Conservation (phyloP, 2,329 filamentous ascomycete genomes). For the Alternaria sp. region DNA sequence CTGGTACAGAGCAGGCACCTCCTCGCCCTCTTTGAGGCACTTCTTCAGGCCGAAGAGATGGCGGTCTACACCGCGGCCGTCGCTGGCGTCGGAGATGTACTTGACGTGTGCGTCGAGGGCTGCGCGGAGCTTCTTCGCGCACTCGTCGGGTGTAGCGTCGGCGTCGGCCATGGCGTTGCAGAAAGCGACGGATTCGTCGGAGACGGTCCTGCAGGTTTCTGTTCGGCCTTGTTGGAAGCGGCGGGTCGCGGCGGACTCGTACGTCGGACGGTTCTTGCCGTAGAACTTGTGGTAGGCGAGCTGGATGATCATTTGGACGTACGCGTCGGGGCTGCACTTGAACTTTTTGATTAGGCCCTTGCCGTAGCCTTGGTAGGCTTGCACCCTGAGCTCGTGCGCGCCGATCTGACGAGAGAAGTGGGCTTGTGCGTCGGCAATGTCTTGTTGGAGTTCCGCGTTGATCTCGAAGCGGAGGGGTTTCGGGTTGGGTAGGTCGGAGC, state of each 20-base stretch:
- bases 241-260: conserved; percentile 93
- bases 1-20: conserved; percentile 80
- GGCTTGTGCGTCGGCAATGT: conserved; percentile 77
- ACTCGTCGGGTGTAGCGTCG: conserved; percentile 66
- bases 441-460: conserved; percentile 72
- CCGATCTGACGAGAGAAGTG: conserved; percentile 85
- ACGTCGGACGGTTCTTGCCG: conserved; percentile 95
- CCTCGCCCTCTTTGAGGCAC: conserved; percentile 79
- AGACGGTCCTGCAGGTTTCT: conserved; percentile 92
- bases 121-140: conserved; percentile 77
- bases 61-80: conserved; percentile 92
- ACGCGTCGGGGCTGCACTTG: conserved; percentile 96
- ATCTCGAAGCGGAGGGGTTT: conserved; percentile 78
- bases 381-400: conserved; percentile 88
- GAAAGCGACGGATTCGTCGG: conserved; percentile 89
- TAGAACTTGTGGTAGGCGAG: conserved; percentile 99
- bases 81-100: conserved; percentile 87
- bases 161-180: conserved; percentile 84
- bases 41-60: conserved; percentile 98
- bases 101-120: conserved; percentile 83
- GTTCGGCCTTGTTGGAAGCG: conserved; percentile 97
- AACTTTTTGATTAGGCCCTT: conserved; percentile 99
- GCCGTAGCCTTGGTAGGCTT: conserved; percentile 96
- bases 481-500: conserved; percentile 85
- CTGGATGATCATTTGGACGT: conserved; percentile 98